phyloP scores from a whole-genome alignment of 768 basidiomycete genomes.

The Tricholoma saponaceum region DNA sequence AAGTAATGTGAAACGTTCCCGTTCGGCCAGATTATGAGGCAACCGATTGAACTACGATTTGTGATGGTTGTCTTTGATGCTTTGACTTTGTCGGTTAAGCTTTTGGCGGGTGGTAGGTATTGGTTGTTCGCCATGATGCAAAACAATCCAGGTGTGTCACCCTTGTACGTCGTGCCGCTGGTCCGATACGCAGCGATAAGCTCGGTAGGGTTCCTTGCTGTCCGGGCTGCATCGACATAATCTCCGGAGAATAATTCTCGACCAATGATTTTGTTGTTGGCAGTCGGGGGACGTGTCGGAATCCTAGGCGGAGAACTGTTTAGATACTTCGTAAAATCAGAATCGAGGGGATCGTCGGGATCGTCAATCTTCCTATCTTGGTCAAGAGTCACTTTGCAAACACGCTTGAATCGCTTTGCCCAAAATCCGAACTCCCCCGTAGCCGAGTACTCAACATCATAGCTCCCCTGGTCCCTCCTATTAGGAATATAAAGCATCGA shows the following conservation, averaged over 20 bases:
- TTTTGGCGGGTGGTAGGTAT: neutral
- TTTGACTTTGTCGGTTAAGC: neutral
- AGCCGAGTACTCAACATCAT: neutral
- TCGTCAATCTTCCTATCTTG: too few species aligned
- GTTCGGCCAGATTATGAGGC: neutral
- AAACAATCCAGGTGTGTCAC: neutral
- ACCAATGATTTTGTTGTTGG: too few species aligned
- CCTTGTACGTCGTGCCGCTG: too few species aligned
- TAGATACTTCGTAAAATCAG: too few species aligned
- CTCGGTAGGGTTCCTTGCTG: too few species aligned
- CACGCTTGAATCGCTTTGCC: neutral
- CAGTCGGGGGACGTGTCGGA: too few species aligned
- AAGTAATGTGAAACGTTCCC: neutral
- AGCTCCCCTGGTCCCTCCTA: neutral
- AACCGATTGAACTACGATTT: neutral
- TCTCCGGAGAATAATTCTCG: too few species aligned
- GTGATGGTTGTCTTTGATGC: neutral
- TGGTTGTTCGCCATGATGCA: neutral
- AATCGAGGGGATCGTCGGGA: too few species aligned
- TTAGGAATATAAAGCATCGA: neutral
- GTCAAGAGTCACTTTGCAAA: too few species aligned
- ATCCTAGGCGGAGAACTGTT: too few species aligned
- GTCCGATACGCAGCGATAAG: too few species aligned
- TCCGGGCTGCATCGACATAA: too few species aligned
- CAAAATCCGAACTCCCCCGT: neutral